Evolutionary conservation across 2,329 filamentous ascomycete genomes (phyloP).

Genomic region (Cryphonectria japonica): DNA sequence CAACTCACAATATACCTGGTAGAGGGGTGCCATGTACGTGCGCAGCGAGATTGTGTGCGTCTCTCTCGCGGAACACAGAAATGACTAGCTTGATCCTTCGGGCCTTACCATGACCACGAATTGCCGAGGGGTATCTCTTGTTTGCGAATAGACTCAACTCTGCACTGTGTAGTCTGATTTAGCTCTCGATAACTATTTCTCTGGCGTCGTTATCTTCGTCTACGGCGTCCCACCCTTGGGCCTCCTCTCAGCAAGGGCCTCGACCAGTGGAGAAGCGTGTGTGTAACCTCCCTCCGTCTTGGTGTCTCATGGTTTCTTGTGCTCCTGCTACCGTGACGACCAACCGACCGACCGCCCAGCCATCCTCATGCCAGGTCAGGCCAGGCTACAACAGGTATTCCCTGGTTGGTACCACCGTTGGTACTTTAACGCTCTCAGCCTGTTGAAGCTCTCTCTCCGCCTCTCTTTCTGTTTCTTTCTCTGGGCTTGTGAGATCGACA

Average conservation of each 20-base stretch:
- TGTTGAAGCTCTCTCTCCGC: not conserved
- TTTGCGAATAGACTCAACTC: not conserved
- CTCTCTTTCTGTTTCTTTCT: not conserved
- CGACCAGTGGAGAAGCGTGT: too few relatives aligned
- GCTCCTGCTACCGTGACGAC: not conserved
- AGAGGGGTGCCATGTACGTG: not conserved
- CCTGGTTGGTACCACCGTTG: not conserved
- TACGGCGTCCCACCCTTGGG: not conserved
- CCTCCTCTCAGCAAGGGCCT: too few relatives aligned
- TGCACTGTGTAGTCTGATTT: not conserved
- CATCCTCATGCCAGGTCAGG: not conserved
- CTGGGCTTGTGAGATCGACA: not conserved
- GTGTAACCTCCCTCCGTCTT: too few relatives aligned
- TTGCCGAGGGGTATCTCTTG: not conserved
- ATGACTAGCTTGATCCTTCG: conserved; percentile 4
- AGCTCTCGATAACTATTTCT: not conserved
- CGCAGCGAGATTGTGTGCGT: not conserved
- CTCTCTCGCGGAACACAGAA: not conserved
- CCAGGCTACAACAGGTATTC: not conserved
- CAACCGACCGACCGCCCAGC: too few relatives aligned
- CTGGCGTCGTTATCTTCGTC: not conserved
- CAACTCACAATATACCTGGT: not conserved
- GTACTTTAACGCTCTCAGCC: not conserved
- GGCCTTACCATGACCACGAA: not conserved
- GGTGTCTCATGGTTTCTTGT: not conserved